These are phyloP conservation scores for Verbena officinalis DNA, from an alignment of 257 asterid genomes.

Conservation along the genomic window DNA sequence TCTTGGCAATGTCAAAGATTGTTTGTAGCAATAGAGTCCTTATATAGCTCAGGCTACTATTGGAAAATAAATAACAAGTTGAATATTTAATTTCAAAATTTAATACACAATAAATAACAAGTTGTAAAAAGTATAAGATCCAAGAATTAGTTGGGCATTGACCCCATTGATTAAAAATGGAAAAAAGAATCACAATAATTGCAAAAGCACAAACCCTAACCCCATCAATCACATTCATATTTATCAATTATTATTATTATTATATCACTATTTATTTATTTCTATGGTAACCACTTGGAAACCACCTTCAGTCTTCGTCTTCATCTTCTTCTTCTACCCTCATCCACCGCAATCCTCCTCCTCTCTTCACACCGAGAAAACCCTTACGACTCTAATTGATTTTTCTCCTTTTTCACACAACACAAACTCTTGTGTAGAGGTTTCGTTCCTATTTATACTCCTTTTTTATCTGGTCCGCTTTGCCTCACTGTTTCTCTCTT, in stretches of 20 bases:
- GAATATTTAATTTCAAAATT: too few species aligned
- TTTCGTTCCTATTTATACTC: neutral
- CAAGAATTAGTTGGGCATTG: neutral
- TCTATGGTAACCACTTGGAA: constrained; percentile 43
- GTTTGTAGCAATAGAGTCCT: too few species aligned
- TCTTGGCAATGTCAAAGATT: too few species aligned
- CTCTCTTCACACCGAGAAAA: constrained; percentile 32
- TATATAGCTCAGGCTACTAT: too few species aligned
- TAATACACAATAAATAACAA: too few species aligned
- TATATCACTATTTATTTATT: constrained; percentile 23
- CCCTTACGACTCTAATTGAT: constrained; percentile 1
- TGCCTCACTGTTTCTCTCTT: neutral
- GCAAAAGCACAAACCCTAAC: constrained; percentile 37
- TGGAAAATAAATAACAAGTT: too few species aligned
- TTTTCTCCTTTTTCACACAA: neutral
- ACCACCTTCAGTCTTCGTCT: constrained; percentile 30
- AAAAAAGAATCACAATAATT: constrained; percentile 8
- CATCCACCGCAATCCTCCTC: constrained; percentile 15
- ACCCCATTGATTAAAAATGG: constrained; percentile 2
- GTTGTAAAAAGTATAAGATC: too few species aligned
- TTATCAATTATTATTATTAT: constrained; percentile 13
- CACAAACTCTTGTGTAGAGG: too few species aligned
- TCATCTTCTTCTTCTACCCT: constrained; percentile 20
- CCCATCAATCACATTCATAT: constrained; percentile 9
- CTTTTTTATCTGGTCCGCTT: neutral